Evolutionary conservation across 2,329 filamentous ascomycete genomes (phyloP), one percentile per base, ranked within the genome.

Genomic region (Neurospora sp.): DNA sequence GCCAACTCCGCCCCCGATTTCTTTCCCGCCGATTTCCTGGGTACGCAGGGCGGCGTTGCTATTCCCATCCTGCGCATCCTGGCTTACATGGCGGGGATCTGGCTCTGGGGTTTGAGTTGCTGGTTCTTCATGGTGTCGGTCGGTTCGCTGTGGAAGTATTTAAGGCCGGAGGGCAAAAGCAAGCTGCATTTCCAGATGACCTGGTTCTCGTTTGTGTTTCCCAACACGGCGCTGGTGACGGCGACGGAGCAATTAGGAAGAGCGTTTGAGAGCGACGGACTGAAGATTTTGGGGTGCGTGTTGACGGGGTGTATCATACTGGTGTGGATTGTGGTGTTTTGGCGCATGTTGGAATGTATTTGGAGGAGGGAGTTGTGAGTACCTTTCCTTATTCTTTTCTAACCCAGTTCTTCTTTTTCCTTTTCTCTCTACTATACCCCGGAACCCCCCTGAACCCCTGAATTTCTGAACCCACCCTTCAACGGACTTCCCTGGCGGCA

Each of bases 71-170:
- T 87, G 36, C 81, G 82, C 69, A 73, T 87, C 0, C 74, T 87
- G 13, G 82, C 83, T 2, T 77, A 91, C 72, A 89, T 93, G 80
- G 80, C 89, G 2, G 89, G 89, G 0, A 81, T 96, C 11, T 96
- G 92, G 91, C 84, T 96, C 3, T 96, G 92, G 91, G 92, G 89
- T 0, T 81, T 96, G n/a, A 90, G 91, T 36, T 80, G 93, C 38
- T 96, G 92, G 89, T 96, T 95, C 82, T 95, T 95, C 79, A 82
- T 95, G 70, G 89, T 96, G 11, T 90, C 89, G 1, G 86, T 92
- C n/a, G 90, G 91, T 2, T 91, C 91, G 1, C 86, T 95, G 71
- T 91, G 86, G 84, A 90, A 89, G 38, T 89, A 90, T 68, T 82
- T 89, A 23, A 82, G 84, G 0, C 78, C 81, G 2, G 81, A 85